Base-by-base conservation (phyloP, 2,329 filamentous ascomycete species). In the Pestalotiopsis sp. region DNA sequence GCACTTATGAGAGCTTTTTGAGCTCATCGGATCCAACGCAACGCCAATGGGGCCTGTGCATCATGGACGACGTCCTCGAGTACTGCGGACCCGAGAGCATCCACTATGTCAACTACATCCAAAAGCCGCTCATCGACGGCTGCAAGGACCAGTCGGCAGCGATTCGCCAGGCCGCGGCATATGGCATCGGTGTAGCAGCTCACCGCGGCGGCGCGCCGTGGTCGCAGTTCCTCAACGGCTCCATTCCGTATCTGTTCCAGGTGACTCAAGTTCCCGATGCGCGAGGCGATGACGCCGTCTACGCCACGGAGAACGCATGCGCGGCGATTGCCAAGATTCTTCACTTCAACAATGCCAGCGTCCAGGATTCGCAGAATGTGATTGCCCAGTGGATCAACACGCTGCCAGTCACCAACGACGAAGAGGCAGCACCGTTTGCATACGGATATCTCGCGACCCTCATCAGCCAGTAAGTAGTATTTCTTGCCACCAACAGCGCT, bases 11-110 rank as follows among this genome's bases (percentile, higher is more conserved):
- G 75, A 86, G 86, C 39, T 98, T 98, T 80, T 91, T 97, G 72
- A 88, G 88, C 57, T 96, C 93, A 68, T 76, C 82, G 3, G 96
- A 99, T 78, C 88, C 94, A 0, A 98, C 95, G 20, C 95, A 98
- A 80, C 90, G 96, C 68, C 96, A 99, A 79, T 99, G 96, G 96
- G 95, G 94, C n/a, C 88, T 99, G 66, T 99, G 96, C 84, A 98
- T 99, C 74, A 94, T 98, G 86, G 96, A 99, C 77, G 96, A 99
- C 79, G 95, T 99, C 45, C 88, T 99, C 45, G 96, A 99, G 80
- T 99, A 98, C 84, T 98, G 95, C 78, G 95, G 95, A 0, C 88
- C 91, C 0, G 91, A 97, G 74, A 97, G 93, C 75, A 95, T 92
- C 85, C 90, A 91, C 73, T 99, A 97, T 79, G 91, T 92, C 76